Base-by-base conservation (phyloP, 2,329 filamentous ascomycete species). In the Fusarium siculi region DNA sequence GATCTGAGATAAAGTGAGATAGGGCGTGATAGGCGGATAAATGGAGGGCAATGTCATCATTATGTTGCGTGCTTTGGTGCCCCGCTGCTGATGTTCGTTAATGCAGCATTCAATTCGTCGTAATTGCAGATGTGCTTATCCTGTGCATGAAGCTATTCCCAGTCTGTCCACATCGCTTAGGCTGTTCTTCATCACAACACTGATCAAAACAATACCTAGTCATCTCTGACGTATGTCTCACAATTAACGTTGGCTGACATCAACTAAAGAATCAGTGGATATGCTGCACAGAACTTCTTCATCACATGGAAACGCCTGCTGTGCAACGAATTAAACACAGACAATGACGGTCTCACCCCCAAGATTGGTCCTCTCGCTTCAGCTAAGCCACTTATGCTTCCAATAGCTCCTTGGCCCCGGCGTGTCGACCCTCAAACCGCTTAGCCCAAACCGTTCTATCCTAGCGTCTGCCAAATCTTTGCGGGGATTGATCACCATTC, bases 21-120 rank as follows among this genome's bases (percentile, higher is more conserved):
- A 21, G 10, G 37, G 18, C 8, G 23, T 18, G 50, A 64, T 68
- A 36, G 52, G 44, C 58, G 66, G 58, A 65, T 65, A 65, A 69
- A 69, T 65, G 14, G 30, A 28, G 7, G 9, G 25, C 7, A 19
- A 58, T 58, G 58, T 49, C 66, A 69, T 54, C 58, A 69, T 69
- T 69, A 0, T 32, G 32, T 30, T 68, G 32, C 28, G 23, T 58
- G 46, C 28, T 60, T 12, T 18, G 9, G 8, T 69, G 53, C 66
- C 66, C 66, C 66, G 37, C 66, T 54, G 64, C 49, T 55, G 32
- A 63, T 28, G n/a, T 58, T 34, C 9, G 11, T 15, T 37, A 11
- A 3, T 5, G 18, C 16, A 28, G 53, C 10, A 19, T 54, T 28
- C 28, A 7, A 55, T 55, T 55, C 30, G 49, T 25, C 9, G 28